These are phyloP conservation scores for Fagopyrum esculentum DNA, from an alignment of 148 eudicot species.

Conservation along the genomic window DNA sequence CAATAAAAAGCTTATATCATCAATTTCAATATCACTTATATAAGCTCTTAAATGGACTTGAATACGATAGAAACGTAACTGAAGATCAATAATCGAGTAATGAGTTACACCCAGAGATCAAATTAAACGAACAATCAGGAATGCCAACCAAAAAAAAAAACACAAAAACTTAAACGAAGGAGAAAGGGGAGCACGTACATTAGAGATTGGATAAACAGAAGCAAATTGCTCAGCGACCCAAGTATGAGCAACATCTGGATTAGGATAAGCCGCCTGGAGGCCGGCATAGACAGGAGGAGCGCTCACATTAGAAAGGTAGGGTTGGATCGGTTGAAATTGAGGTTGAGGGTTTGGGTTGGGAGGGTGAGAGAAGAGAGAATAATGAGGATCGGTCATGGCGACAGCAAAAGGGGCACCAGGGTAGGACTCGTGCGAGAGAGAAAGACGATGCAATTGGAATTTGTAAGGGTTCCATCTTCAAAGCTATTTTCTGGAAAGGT, in stretches of 20 bases:
- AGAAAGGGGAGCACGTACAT: not conserved
- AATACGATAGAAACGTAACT: not conserved
- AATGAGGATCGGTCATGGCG: not conserved
- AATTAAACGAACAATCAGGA: not conserved
- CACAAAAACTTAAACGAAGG: not conserved
- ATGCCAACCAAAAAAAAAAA: not conserved
- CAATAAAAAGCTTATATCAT: not conserved
- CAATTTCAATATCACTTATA: not conserved
- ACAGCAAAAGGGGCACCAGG: too few species aligned
- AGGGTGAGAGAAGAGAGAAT: not conserved
- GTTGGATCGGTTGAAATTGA: not conserved
- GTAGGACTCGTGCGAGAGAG: not conserved
- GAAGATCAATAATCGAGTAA: not conserved
- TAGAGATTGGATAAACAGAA: not conserved
- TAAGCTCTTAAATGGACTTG: not conserved
- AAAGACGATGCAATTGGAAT: not conserved
- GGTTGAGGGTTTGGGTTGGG: not conserved
- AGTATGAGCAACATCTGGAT: not conserved
- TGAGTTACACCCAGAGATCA: not conserved
- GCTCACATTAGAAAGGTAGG: not conserved
- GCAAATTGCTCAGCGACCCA: not conserved
- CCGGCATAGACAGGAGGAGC: not conserved
- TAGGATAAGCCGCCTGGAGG: slow-evolving; percentile 3
- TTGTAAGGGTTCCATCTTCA: too few species aligned
- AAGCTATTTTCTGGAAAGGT: too few species aligned